Evolutionary conservation across 371 early-diverging fungal species (phyloP), one percentile per base, ranked within the genome.

Genomic region (Gilbertella persicaria): DNA sequence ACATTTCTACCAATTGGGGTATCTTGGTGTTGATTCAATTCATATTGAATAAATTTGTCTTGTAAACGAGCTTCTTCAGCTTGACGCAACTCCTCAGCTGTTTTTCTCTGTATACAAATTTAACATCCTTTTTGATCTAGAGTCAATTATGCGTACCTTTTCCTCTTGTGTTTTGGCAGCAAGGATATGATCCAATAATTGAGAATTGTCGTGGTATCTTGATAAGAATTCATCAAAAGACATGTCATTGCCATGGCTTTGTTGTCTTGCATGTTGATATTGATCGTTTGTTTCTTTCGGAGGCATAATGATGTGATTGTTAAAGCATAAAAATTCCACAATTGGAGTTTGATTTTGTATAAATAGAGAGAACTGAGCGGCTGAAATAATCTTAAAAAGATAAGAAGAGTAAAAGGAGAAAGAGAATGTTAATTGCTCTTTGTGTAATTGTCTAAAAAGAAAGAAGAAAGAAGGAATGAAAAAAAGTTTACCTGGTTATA

Each of bases 1-100:
- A 19, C 35, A 14, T 47, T 13, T 7, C 21, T 12, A 8, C 20
- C n/a, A n/a, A 30, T 21, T 14, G 23, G 23, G 17, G 19, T 45
- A 10, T 46, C 46, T 35, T 41, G 33, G 19, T 53, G 37, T 12
- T 58, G 58, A 26, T 45, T 58, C 24, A 59, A 23, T 56, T 67
- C 56, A 14, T 50, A 62, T 48, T 69, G 65, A 20, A 69, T 47
- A 17, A 38, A 53, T 23, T 62, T 69, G 12, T 50, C 37, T n/a
- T 60, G 65, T 45, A 60, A 48, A 24, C 55, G 49, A n/a, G 58
- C 61, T 45, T 64, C 55, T 35, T 69, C 65, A 10, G 50, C 55
- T 35, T 61, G 60, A 14, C 50, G 44, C 19, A 55, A 44, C 50
- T 69, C 62, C 37, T 69, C 69, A 30, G 69, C 61, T 14, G 69